A percentile compares a stretch with the other conserved stretches of the same genome.
phyloP scores from a whole-genome alignment of 768 basidiomycete genomes.

The Leccinum variicolor region DNA sequence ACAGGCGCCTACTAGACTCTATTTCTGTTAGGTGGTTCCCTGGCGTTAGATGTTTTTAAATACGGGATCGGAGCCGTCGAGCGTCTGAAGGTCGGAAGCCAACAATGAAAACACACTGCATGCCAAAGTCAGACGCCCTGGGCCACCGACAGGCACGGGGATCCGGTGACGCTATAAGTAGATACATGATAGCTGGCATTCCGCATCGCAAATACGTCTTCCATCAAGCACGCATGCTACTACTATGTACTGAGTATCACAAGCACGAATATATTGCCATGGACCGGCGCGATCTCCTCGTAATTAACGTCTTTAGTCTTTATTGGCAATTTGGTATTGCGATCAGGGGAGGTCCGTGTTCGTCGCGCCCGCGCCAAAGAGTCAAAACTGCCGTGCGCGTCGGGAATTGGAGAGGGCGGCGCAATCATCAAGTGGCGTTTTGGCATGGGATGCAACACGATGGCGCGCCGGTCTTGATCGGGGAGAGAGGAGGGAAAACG shows the following conservation, averaged over 20 bases:
- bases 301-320: neutral
- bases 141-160: neutral
- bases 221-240: neutral
- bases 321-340: neutral
- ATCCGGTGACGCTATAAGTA: neutral
- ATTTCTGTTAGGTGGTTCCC: neutral
- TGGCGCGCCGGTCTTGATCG: neutral
- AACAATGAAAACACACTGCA: neutral
- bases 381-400: neutral
- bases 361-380: neutral
- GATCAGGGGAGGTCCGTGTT: neutral
- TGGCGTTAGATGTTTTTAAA: neutral
- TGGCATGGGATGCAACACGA: neutral
- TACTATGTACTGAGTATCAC: neutral
- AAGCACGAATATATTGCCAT: neutral
- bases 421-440: neutral
- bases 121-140: neutral
- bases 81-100: neutral
- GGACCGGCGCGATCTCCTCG: neutral
- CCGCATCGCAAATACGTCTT: neutral
- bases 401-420: neutral
- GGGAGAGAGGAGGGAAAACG: neutral
- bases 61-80: neutral
- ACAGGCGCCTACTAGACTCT: neutral
- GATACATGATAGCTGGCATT: neutral